Conservation (phyloP, 441 rosid species). For the Brassica hybrid region DNA sequence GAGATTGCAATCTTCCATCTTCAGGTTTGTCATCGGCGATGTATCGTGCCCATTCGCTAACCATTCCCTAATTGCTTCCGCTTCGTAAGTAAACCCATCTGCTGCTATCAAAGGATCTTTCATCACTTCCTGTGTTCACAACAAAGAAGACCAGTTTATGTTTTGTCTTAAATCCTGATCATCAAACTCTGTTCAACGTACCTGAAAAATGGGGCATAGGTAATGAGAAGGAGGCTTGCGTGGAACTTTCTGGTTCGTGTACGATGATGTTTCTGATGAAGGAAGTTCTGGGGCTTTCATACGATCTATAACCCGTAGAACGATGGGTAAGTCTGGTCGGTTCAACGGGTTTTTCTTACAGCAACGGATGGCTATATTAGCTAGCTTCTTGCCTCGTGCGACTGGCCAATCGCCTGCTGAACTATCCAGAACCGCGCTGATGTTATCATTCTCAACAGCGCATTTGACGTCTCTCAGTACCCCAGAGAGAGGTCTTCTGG, state of each 20-base stretch:
- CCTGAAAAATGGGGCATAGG: slow-evolving; percentile 93
- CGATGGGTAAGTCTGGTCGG: slow-evolving; percentile 69
- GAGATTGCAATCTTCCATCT: too few species aligned
- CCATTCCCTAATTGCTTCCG: slow-evolving; percentile 90
- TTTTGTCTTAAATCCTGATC: slow-evolving; percentile 6
- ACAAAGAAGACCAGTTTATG: not conserved
- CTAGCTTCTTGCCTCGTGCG: slow-evolving; percentile 60
- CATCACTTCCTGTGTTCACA: slow-evolving; percentile 47
- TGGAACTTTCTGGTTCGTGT: slow-evolving; percentile 49
- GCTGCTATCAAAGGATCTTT: slow-evolving; percentile 90
- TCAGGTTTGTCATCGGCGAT: slow-evolving; percentile 94
- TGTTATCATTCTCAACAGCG: too few species aligned
- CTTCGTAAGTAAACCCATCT: slow-evolving; percentile 93
- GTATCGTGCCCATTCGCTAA: slow-evolving; percentile 73
- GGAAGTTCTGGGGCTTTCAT: slow-evolving; percentile 44
- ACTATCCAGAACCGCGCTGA: too few species aligned
- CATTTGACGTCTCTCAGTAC: too few species aligned
- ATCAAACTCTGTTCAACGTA: slow-evolving; percentile 24
- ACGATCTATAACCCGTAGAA: slow-evolving; percentile 58
- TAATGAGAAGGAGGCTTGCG: slow-evolving; percentile 75
- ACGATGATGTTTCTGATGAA: slow-evolving; percentile 39
- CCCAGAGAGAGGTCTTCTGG: too few species aligned
- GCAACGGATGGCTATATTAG: slow-evolving; percentile 71
- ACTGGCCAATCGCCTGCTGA: slow-evolving; percentile 88
- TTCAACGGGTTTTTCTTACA: slow-evolving; percentile 54